Evolutionary conservation across 257 asterid genomes (phyloP).

Genomic region (Striga asiatica): DNA sequence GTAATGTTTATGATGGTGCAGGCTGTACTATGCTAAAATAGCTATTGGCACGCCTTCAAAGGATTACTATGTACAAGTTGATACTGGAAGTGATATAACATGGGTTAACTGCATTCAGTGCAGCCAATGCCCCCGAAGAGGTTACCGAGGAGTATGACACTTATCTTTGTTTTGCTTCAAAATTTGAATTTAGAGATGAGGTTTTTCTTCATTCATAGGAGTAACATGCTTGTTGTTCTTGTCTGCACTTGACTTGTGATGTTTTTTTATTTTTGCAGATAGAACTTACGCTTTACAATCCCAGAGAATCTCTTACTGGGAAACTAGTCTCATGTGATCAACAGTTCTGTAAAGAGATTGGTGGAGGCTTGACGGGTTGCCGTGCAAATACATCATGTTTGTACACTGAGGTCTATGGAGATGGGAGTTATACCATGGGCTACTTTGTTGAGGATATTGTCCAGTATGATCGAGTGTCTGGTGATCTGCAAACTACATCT

Average conservation of each 20-base stretch:
- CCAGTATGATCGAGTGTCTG: constrained; percentile 87
- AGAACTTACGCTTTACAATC: constrained; percentile 74
- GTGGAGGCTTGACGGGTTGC: constrained; percentile 55
- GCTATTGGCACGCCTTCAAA: constrained; percentile 94
- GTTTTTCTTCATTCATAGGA: constrained; percentile 2
- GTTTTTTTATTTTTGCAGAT: constrained; percentile 43
- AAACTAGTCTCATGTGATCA: constrained; percentile 47
- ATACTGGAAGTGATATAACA: constrained; percentile 92
- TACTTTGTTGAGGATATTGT: constrained; percentile 88
- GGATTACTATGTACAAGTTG: constrained; percentile 96
- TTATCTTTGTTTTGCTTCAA: constrained; percentile 11
- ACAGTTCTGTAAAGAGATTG: constrained; percentile 61
- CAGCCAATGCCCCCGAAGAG: constrained; percentile 73
- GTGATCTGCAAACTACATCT: constrained; percentile 79
- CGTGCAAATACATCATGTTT: constrained; percentile 60
- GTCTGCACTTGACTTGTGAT: constrained; percentile 17
- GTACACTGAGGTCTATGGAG: constrained; percentile 85
- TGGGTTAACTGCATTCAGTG: constrained; percentile 97
- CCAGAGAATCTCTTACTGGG: constrained; percentile 64
- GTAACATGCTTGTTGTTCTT: constrained; percentile 1
- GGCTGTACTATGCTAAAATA: constrained; percentile 94
- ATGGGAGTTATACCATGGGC: constrained; percentile 90
- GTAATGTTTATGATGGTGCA: constrained; percentile 27
- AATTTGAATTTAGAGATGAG: constrained; percentile 1
- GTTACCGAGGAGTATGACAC: constrained; percentile 84